Evolutionary conservation across 257 asterid genomes (phyloP).

Genomic region (Mentha longifolia): DNA sequence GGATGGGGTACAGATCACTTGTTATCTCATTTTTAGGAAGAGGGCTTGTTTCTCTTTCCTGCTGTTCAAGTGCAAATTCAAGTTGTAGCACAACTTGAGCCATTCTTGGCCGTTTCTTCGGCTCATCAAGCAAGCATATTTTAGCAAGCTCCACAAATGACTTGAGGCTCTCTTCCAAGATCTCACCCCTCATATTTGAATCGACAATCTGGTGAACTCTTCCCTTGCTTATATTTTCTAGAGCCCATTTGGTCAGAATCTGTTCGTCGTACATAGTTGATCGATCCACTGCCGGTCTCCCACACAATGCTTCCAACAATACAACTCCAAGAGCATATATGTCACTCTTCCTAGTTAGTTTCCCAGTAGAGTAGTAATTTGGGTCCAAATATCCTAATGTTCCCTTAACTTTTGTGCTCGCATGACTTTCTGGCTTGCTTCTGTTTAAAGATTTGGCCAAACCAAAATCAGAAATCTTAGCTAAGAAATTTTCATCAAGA

Average conservation of each 20-base stretch:
- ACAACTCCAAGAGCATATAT: constrained; percentile 60
- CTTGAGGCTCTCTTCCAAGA: constrained; percentile 40
- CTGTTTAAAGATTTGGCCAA: constrained; percentile 43
- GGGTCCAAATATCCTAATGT: constrained; percentile 59
- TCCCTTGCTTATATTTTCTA: constrained; percentile 40
- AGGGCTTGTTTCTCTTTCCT: not conserved
- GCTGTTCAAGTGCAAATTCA: not conserved
- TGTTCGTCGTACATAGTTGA: constrained; percentile 1
- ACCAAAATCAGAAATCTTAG: constrained; percentile 64
- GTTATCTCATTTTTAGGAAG: not conserved
- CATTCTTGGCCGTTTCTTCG: constrained; percentile 52
- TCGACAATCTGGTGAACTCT: constrained; percentile 42
- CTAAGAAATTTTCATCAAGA: constrained; percentile 46
- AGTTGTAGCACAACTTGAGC: constrained; percentile 21
- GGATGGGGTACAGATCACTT: not conserved
- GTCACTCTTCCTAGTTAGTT: constrained; percentile 46
- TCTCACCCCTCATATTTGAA: constrained; percentile 33
- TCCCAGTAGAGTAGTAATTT: constrained; percentile 34
- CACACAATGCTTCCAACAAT: constrained; percentile 55
- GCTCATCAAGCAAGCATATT: constrained; percentile 44
- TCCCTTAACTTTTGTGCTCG: constrained; percentile 49
- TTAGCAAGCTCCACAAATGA: constrained; percentile 39
- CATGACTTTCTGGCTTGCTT: constrained; percentile 33
- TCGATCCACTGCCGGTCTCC: constrained; percentile 35
- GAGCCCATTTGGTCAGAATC: constrained; percentile 44